Base-by-base conservation (phyloP, 176 grass and related monocot species). In the Carex pumila region DNA sequence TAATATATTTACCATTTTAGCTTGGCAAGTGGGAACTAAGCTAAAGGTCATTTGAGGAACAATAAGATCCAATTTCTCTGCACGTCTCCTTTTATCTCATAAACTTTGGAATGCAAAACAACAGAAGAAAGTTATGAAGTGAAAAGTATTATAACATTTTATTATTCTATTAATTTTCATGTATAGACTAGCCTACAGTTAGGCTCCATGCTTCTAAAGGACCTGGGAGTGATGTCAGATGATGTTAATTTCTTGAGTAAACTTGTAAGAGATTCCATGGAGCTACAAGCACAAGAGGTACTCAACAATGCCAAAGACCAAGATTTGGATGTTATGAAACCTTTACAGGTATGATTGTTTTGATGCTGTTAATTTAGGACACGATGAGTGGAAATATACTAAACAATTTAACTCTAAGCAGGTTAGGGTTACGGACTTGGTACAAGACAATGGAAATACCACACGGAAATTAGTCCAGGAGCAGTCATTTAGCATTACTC, bases 221-320 rank as follows among this genome's bases (percentile, higher is more conserved):
- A 93, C 61, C 81, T 95, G 85, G 96, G 96, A 17, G 89, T 99
- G 83, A 95, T 93, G 96, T 99, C 96, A 64, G 96, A 95, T 88
- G 96, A 95, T 72, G 96, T 99, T 85, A 93, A 84, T 47, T 99
- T 99, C 88, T 85, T 99, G 85, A 95, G 96, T 73, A 94, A 92
- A 87, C 88, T 99, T 57, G 84, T 99, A 64, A 92, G 96, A 59
- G 83, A 95, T 50, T 98, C 96, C 25, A 98, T 98, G 89, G 93
- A 95, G 83, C 57, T 90, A 79, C 91, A 98, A 86, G 96, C 96
- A 72, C 91, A 95, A 79, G 91, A 95, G 70, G 91, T 85, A 37
- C 60, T 94, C 61, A 91, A 92, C 12, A 88, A 78, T 12, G 15
- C 4, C 14, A 87, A 77, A 13, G 76, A 89, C 31, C 88, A 31